Percentiles rank a stretch among this genome's conserved stretches.
These are phyloP conservation scores for Kwoniella mangroviensis DNA, from an alignment of 768 basidiomycete species.

Conservation along the genomic window DNA sequence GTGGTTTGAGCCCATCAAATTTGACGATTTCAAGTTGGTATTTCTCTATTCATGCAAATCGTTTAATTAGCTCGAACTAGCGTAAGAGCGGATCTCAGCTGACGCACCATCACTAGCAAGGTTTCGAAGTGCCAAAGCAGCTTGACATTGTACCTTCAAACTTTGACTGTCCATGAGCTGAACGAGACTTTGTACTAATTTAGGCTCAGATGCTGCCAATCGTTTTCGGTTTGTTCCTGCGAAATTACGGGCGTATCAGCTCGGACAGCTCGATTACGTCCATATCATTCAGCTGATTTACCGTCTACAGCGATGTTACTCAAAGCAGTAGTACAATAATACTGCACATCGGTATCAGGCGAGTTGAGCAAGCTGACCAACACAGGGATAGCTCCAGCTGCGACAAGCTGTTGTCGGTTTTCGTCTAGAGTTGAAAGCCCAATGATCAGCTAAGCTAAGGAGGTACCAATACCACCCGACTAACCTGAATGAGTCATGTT, in stretches of 20 bases:
- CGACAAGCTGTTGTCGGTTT: conserved; percentile 96
- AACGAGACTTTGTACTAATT: conserved; percentile 89
- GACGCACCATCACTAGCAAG: conserved; percentile 89
- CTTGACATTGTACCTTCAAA: conserved; percentile 98
- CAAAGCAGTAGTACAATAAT: conserved; percentile 97
- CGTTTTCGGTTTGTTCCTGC: conserved; percentile 87
- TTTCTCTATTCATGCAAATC: conserved; percentile 69
- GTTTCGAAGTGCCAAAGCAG: conserved; percentile 92
- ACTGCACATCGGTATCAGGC: conserved; percentile 98
- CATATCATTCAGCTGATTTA: conserved; percentile 47
- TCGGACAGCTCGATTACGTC: neutral
- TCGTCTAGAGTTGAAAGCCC: too few relatives aligned
- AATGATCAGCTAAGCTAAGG: conserved; percentile 7
- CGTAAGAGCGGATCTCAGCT: neutral
- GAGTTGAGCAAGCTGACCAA: conserved; percentile 91
- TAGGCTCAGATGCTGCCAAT: conserved; percentile 89
- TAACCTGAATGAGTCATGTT: conserved; percentile 99
- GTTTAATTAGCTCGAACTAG: too few relatives aligned
- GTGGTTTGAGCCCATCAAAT: conserved; percentile 85
- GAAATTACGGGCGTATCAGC: neutral
- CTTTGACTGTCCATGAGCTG: conserved; percentile 95
- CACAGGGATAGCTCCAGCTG: conserved; percentile 97
- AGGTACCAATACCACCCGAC: conserved; percentile 31
- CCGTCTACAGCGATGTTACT: conserved; percentile 99
- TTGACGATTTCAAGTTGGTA: conserved; percentile 99